These are phyloP conservation scores for Boletus coccyginus DNA, from an alignment of 768 basidiomycete genomes.

Conservation along the genomic window DNA sequence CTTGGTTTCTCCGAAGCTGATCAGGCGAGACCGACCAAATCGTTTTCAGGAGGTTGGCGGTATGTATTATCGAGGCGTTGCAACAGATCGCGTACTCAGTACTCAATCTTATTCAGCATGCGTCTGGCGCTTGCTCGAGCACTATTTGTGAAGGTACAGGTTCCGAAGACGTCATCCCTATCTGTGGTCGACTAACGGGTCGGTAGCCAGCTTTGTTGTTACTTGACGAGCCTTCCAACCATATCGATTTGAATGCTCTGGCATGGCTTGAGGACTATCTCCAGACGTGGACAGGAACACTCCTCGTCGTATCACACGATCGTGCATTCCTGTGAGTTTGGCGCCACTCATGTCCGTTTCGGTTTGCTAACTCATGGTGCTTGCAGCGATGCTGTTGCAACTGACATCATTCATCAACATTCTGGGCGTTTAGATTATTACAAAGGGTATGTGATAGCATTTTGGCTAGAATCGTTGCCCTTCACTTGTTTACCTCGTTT, in stretches of 20 bases:
- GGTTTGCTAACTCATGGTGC: neutral
- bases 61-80: slow-evolving; percentile 26
- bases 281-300: slow-evolving; percentile 89
- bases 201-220: slow-evolving; percentile 69
- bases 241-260: slow-evolving; percentile 93
- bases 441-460: slow-evolving; percentile 63
- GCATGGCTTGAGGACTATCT: slow-evolving; percentile 98
- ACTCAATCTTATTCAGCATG: slow-evolving; percentile 57
- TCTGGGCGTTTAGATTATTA: slow-evolving; percentile 93
- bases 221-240: slow-evolving; percentile 95
- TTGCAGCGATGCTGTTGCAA: slow-evolving; percentile 86
- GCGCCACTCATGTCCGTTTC: neutral
- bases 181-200: slow-evolving; percentile 5
- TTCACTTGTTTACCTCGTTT: slow-evolving; percentile 1
- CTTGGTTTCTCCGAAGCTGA: slow-evolving; percentile 90
- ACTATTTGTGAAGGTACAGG: slow-evolving; percentile 83
- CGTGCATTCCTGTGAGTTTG: slow-evolving; percentile 81
- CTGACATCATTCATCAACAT: slow-evolving; percentile 97
- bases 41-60: slow-evolving; percentile 97
- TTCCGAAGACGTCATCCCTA: neutral
- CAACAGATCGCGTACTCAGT: neutral
- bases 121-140: slow-evolving; percentile 93
- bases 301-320: slow-evolving; percentile 98
- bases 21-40: slow-evolving; percentile 77
- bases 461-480: neutral